Conservation (phyloP, 1,139 yeast species). For the Taphrina flavorubra region DNA sequence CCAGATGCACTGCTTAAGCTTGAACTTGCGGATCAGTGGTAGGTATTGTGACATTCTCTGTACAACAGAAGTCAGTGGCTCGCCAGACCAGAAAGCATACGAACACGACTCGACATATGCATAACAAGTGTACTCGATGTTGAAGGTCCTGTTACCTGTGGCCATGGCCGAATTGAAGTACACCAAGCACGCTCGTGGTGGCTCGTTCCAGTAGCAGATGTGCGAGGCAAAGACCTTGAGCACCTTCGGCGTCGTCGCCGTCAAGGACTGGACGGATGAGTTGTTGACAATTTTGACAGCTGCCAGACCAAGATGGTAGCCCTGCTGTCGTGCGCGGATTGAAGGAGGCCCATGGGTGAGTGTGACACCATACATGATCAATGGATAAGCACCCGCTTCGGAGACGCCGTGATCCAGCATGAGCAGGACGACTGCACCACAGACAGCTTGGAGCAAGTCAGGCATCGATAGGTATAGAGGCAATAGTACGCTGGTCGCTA, state of each 20-base stretch:
- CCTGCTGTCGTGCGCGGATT: constrained; percentile 22
- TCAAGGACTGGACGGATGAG: constrained; percentile 2
- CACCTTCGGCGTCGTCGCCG: constrained; percentile 23
- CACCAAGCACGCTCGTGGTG: constrained; percentile 28
- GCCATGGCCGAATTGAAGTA: constrained; percentile 39
- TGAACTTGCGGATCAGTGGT: constrained; percentile 28
- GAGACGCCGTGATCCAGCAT: constrained; percentile 19
- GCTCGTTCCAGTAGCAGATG: constrained; percentile 34
- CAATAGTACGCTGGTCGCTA: constrained; percentile 22
- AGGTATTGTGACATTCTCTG: constrained; percentile 20
- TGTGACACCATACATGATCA: constrained; percentile 33
- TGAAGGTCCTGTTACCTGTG: constrained; percentile 27
- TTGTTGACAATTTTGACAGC: constrained; percentile 31
- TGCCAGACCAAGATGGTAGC: constrained; percentile 32
- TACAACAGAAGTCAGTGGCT: constrained; percentile 26
- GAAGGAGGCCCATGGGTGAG: constrained; percentile 15
- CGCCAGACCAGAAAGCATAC: constrained; percentile 39
- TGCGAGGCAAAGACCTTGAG: constrained; percentile 40
- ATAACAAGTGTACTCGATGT: constrained; percentile 34
- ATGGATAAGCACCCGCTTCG: constrained; percentile 36
- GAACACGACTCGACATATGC: constrained; percentile 33
- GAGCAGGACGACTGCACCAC: constrained; percentile 16
- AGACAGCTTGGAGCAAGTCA: constrained; percentile 21
- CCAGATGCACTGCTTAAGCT: constrained; percentile 25
- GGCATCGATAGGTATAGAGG: constrained; percentile 34